Base-by-base conservation (phyloP, 192 early-diverging fungal genomes). In the Coemansia sp. region DNA sequence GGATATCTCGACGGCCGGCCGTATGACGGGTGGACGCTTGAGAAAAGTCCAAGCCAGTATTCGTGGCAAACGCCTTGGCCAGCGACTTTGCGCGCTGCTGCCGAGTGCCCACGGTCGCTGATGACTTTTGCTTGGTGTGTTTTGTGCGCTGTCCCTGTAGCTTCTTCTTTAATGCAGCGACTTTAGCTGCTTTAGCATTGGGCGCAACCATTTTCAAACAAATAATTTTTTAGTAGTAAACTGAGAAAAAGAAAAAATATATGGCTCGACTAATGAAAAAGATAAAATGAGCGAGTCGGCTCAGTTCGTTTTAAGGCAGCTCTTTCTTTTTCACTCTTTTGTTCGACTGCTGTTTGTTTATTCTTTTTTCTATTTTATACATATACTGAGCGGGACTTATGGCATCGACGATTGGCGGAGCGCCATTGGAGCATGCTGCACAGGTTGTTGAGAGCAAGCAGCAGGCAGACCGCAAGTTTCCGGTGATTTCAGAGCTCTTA, bases 381-480 rank as follows among this genome's bases (percentile, higher is more conserved):
- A 55, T 48, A 14, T 31, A 31, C 37, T 34, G n/a, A 46, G 62
- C n/a, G 53, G 34, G 22, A 26, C 11, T n/a, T 25, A 68, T 34
- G 47, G 65, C 49, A 17, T 57, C 59, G 3, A 37, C 68, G 14
- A 56, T 36, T 26, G 53, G 53, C 36, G 57, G 54, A 36, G n/a
- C 65, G 44, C 65, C 59, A 42, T 23, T 66, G 22, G 40, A 25
- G 31, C 59, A 53, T 25, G 75, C 75, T 2, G 70, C 66, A 23
- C 62, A 68, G 62, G 72, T 71, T 15, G 42, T 81, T 34, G 73
- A 71, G 40, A 42, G 26, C 60, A 66, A 63, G 42, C 64, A 75
- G 64, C 69, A 72, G 63, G 26, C 66, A 3, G 78, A 81, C 63
- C 38, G 53, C 52, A 75, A 81, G 31, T 81, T 81, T 23, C 78